phyloP scores from a whole-genome alignment of 2,329 filamentous ascomycete genomes.

The Cladobotryum protrusum region DNA sequence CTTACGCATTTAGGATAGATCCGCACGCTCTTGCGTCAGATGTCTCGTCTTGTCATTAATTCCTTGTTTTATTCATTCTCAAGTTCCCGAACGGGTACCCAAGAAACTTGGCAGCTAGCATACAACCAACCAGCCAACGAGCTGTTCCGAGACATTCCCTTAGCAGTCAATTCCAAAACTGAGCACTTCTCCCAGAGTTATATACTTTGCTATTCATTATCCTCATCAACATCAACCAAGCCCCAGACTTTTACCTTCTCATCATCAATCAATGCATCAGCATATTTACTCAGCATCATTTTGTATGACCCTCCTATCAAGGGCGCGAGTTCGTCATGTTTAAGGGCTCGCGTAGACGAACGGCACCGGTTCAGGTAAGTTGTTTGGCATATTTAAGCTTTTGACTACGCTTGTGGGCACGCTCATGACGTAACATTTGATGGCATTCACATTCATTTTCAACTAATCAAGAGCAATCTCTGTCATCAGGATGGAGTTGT shows the following conservation, averaged over 20 bases:
- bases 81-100: not conserved
- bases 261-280: too few species aligned
- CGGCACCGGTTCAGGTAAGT: slow-evolving; percentile 41
- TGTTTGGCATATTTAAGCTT: not conserved
- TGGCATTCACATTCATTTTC: not conserved
- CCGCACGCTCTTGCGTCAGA: not conserved
- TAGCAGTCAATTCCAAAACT: not conserved
- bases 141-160: not conserved
- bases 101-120: not conserved
- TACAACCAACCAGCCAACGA: too few species aligned
- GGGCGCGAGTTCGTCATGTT: slow-evolving; percentile 35
- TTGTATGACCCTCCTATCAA: not conserved
- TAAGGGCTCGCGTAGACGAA: slow-evolving; percentile 43
- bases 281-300: not conserved
- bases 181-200: not conserved
- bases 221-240: too few species aligned
- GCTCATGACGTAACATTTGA: too few species aligned
- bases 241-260: too few species aligned
- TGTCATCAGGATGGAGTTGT: not conserved
- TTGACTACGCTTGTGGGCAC: not conserved
- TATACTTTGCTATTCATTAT: too few species aligned
- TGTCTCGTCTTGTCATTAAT: not conserved
- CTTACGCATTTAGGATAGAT: too few species aligned
- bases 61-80: not conserved
- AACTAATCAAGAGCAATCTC: not conserved